phyloP scores from a whole-genome alignment of 2,329 filamentous ascomycete genomes.

The Fusarium xylarioides region DNA sequence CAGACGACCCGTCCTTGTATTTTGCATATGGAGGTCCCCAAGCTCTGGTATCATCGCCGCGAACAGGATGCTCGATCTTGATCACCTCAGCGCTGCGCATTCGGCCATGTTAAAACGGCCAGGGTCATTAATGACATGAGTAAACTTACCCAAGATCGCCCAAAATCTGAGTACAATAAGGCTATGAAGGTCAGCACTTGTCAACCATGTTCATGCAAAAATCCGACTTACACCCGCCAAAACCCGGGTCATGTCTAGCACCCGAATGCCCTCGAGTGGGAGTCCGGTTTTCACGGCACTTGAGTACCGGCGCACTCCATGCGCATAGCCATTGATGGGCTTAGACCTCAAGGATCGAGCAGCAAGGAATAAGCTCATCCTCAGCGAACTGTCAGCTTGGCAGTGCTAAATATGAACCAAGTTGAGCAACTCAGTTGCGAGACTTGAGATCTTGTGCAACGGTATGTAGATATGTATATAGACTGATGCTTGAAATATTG shows the following conservation, averaged over 20 bases:
- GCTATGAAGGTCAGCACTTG: constrained; percentile 61
- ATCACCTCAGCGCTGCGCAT: constrained; percentile 85
- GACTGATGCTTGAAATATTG: not conserved
- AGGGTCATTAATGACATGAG: not conserved
- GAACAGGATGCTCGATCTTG: constrained; percentile 92
- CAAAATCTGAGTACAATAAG: constrained; percentile 96
- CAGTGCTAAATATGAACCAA: not conserved
- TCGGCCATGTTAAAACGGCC: constrained; percentile 19
- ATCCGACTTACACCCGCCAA: constrained; percentile 80
- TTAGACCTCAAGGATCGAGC: constrained; percentile 29
- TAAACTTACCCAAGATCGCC: constrained; percentile 87
- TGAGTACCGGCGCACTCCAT: constrained; percentile 44
- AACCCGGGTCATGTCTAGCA: constrained; percentile 96
- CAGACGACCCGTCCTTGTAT: constrained; percentile 69
- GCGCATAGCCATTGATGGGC: constrained; percentile 31
- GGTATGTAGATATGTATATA: not conserved
- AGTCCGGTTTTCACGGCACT: constrained; percentile 47
- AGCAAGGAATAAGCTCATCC: constrained; percentile 33
- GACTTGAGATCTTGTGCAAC: not conserved
- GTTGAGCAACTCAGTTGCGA: not conserved
- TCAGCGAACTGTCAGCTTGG: not conserved
- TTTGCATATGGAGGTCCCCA: constrained; percentile 96
- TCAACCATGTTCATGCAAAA: not conserved
- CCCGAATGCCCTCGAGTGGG: constrained; percentile 85
- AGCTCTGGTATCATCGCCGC: constrained; percentile 92